Conservation (phyloP, 1,284 basidiomycete genomes). For the Pascua guehoae region DNA sequence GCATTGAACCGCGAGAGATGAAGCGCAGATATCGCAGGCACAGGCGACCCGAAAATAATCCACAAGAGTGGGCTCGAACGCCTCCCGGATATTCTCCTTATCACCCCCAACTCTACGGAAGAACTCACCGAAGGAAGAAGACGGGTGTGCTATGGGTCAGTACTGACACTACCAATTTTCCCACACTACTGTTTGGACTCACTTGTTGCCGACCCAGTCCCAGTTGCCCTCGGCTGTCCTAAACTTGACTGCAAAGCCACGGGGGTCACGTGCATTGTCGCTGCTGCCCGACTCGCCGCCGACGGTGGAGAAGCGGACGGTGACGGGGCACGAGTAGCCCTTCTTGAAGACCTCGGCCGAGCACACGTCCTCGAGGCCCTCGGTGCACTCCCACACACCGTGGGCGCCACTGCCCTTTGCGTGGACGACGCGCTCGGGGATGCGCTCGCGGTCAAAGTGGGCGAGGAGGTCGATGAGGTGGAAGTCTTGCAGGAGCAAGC, state of each 20-base stretch:
- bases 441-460: conserved; percentile 89
- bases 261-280: conserved; percentile 77
- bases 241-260: conserved; percentile 88
- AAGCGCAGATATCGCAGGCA: no score
- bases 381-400: conserved; percentile 81
- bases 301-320: conserved; percentile 53
- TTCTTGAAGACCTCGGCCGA: conserved; percentile 69
- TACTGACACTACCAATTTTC: no score
- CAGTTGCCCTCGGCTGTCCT: conserved; percentile 83
- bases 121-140: conserved; percentile 38
- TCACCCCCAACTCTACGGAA: no score
- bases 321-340: conserved; percentile 61
- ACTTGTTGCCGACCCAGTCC: conserved; percentile 80
- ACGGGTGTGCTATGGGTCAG: conserved; percentile 59
- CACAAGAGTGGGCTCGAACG: no score
- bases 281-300: conserved; percentile 75
- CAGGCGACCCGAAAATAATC: no score
- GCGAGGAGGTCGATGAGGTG: conserved; percentile 61
- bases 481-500: conserved; percentile 78
- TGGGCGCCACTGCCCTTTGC: conserved; percentile 68
- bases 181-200: no score
- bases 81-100: no score
- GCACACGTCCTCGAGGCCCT: conserved; percentile 75
- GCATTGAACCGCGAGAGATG: no score
- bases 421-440: conserved; percentile 81